Evolutionary conservation across 441 rosid species (phyloP).

Genomic region (Rhodomyrtus psidioides): DNA sequence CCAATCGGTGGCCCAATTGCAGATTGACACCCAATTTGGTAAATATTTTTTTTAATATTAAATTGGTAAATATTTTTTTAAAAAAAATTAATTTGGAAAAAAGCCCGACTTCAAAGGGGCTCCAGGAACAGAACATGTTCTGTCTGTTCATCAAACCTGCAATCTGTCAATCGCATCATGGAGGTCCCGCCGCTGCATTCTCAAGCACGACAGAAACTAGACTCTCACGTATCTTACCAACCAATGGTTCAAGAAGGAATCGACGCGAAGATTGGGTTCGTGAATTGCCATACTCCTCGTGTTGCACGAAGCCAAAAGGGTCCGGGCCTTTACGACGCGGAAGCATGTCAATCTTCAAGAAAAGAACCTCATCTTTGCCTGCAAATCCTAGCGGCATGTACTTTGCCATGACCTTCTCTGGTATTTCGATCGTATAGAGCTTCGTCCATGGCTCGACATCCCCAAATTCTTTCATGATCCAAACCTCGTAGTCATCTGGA

Average conservation of each 20-base stretch:
- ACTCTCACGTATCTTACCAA: background rate
- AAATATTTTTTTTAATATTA: no score
- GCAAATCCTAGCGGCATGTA: background rate
- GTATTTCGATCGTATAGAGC: background rate
- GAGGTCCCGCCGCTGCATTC: background rate
- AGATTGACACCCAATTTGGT: no score
- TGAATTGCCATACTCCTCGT: background rate
- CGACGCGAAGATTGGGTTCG: background rate
- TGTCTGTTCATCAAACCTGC: background rate
- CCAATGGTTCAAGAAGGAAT: no score
- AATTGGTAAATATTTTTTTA: no score
- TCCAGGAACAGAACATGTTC: background rate
- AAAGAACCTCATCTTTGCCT: no score
- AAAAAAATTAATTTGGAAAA: no score
- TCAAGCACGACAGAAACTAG: background rate
- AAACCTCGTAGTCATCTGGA: background rate
- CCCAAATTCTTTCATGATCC: background rate
- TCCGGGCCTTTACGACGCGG: background rate
- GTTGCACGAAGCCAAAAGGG: background rate
- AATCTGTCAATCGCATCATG: background rate
- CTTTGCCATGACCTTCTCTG: background rate
- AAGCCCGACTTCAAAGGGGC: background rate
- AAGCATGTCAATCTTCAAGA: background rate
- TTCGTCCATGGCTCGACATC: background rate
- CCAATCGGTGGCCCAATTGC: no score